A percentile compares a stretch with the other conserved stretches of the same genome.
These are phyloP conservation scores for Botrytis hyacinthi DNA, from an alignment of 2,329 filamentous ascomycete genomes.

Conservation along the genomic window DNA sequence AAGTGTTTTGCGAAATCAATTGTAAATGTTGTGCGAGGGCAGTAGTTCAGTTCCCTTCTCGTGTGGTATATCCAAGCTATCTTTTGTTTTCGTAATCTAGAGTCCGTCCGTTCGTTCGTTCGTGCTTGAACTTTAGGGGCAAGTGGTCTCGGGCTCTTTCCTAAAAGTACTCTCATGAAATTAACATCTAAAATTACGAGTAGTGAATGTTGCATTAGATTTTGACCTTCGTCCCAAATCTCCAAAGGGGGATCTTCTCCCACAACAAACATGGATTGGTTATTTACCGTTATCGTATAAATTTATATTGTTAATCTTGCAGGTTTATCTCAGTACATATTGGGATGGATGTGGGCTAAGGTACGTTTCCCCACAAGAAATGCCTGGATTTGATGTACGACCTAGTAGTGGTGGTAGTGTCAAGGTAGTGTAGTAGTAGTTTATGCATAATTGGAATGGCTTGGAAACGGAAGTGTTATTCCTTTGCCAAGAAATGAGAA, in stretches of 20 bases:
- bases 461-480: neutral
- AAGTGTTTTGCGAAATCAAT: slow-evolving; percentile 20
- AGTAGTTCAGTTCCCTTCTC: slow-evolving; percentile 11
- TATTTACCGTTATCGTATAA: slow-evolving; percentile 28
- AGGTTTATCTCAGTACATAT: slow-evolving; percentile 10
- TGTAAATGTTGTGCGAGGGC: slow-evolving; percentile 24
- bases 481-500: slow-evolving; percentile 4
- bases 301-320: slow-evolving; percentile 14
- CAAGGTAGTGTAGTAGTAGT: neutral
- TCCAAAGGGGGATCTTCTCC: neutral
- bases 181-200: slow-evolving; percentile 6
- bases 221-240: neutral
- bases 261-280: slow-evolving; percentile 25
- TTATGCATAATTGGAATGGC: slow-evolving; percentile 20
- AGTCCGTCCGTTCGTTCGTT: slow-evolving; percentile 15
- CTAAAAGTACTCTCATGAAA: neutral
- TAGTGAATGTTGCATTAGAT: slow-evolving; percentile 9
- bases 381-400: neutral
- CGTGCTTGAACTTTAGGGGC: slow-evolving; percentile 17
- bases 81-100: slow-evolving; percentile 12
- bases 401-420: neutral
- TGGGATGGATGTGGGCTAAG: slow-evolving; percentile 10
- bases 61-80: slow-evolving; percentile 12
- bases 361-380: slow-evolving; percentile 18
- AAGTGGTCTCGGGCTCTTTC: slow-evolving; percentile 1